Evolutionary conservation across 371 early-diverging fungal genomes (phyloP).

Genomic region (Catenaria anguillulae): DNA sequence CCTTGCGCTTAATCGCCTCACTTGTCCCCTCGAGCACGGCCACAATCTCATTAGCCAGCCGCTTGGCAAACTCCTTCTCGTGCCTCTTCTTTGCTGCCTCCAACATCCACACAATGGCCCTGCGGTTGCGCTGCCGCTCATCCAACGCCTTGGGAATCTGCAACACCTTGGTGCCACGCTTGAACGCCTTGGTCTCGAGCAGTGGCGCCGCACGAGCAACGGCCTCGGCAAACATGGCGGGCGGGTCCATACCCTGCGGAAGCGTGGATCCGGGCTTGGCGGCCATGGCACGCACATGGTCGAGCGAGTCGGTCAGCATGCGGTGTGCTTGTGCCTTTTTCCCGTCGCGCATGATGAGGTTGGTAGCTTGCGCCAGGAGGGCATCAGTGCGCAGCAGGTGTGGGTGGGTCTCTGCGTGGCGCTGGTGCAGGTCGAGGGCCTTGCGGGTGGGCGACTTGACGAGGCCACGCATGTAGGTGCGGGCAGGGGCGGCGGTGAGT

Average conservation of each 20-base stretch:
- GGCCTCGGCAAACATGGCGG: constrained; percentile 45
- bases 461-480: constrained; percentile 4
- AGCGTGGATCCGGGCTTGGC: constrained; percentile 14
- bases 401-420: constrained; percentile 14
- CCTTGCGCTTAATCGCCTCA: constrained; percentile 35
- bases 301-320: constrained; percentile 48
- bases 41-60: constrained; percentile 65
- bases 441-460: constrained; percentile 7
- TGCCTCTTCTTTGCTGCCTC: constrained; percentile 52
- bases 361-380: constrained; percentile 56
- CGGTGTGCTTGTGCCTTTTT: constrained; percentile 62
- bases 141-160: constrained; percentile 64
- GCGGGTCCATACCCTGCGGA: constrained; percentile 29
- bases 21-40: constrained; percentile 61
- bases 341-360: constrained; percentile 74
- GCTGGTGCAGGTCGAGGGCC: constrained; percentile 8
- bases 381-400: constrained; percentile 36
- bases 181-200: constrained; percentile 48
- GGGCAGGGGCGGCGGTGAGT: constrained; percentile 9
- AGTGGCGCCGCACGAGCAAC: constrained; percentile 62
- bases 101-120: constrained; percentile 76
- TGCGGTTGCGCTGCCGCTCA: constrained; percentile 61
- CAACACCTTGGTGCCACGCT: constrained; percentile 64
- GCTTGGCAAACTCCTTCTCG: constrained; percentile 46
- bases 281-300: constrained; percentile 46